Conservation (phyloP, 1,284 basidiomycete species). For the Erythrobasidium hasegawianum region DNA sequence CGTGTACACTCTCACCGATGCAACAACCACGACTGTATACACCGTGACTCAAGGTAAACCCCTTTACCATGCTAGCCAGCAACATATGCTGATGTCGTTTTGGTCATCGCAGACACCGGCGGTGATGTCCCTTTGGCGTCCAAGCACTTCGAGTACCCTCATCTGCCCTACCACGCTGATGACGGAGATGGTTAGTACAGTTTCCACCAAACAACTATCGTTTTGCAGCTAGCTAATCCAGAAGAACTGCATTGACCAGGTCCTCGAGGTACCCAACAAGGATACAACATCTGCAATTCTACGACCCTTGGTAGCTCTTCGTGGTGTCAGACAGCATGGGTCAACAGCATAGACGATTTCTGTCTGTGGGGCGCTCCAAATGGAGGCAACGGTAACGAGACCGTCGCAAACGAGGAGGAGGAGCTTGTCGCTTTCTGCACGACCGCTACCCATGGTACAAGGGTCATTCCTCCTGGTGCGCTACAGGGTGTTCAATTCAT, state of each 20-base stretch:
- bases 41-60: constrained; percentile 33
- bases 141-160: constrained; percentile 38
- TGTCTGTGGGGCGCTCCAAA: constrained; percentile 37
- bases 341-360: constrained; percentile 43
- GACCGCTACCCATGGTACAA: constrained; percentile 23
- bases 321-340: constrained; percentile 58
- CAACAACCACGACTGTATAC: constrained; percentile 22
- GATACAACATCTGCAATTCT: constrained; percentile 57
- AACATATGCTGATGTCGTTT: background rate
- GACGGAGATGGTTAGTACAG: constrained; percentile 35
- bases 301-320: constrained; percentile 61
- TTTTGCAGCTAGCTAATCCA: background rate
- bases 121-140: constrained; percentile 38
- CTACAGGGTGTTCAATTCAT: constrained; percentile 64
- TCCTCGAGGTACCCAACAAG: constrained; percentile 34
- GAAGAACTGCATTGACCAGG: constrained; percentile 9
- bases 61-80: background rate
- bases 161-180: constrained; percentile 39
- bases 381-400: constrained; percentile 22
- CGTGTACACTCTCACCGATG: constrained; percentile 20
- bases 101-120: constrained; percentile 27
- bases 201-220: background rate
- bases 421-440: constrained; percentile 42
- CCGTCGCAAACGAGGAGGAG: constrained; percentile 38
- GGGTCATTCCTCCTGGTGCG: constrained; percentile 44